Conservation (phyloP, 2,329 filamentous ascomycete genomes). For the Bipolaris zeicola region DNA sequence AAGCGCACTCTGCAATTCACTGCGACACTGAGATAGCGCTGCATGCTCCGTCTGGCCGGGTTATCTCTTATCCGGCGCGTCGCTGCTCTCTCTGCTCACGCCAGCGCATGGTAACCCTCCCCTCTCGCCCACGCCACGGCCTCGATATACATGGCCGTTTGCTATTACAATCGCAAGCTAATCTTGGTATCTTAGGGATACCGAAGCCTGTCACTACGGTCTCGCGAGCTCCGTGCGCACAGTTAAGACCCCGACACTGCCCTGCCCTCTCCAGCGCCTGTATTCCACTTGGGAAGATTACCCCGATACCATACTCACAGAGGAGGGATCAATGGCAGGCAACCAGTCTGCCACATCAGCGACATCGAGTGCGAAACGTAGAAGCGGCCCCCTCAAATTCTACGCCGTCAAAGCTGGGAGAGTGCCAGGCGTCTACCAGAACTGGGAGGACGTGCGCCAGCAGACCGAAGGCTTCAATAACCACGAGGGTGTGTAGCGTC, state of each 20-base stretch:
- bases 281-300: constrained; percentile 7
- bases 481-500: constrained; percentile 42
- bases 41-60: constrained; percentile 17
- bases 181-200: neutral
- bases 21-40: neutral
- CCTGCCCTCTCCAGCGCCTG: neutral
- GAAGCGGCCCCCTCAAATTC: constrained; percentile 61
- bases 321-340: constrained; percentile 24
- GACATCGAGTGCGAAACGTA: constrained; percentile 58
- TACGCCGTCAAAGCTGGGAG: constrained; percentile 68
- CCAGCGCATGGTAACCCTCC: constrained; percentile 16
- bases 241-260: neutral
- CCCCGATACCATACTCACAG: constrained; percentile 5
- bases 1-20: too few species aligned
- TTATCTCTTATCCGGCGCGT: constrained; percentile 10
- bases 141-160: neutral
- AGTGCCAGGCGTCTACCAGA: constrained; percentile 66
- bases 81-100: neutral
- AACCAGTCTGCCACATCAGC: constrained; percentile 30
- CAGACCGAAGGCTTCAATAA: constrained; percentile 64
- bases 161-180: neutral
- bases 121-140: neutral
- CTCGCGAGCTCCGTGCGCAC: neutral
- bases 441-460: constrained; percentile 65
- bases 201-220: neutral